Evolutionary conservation across 2,329 filamentous ascomycete species (phyloP).

Genomic region (Stagonosporopsis rhizophila): DNA sequence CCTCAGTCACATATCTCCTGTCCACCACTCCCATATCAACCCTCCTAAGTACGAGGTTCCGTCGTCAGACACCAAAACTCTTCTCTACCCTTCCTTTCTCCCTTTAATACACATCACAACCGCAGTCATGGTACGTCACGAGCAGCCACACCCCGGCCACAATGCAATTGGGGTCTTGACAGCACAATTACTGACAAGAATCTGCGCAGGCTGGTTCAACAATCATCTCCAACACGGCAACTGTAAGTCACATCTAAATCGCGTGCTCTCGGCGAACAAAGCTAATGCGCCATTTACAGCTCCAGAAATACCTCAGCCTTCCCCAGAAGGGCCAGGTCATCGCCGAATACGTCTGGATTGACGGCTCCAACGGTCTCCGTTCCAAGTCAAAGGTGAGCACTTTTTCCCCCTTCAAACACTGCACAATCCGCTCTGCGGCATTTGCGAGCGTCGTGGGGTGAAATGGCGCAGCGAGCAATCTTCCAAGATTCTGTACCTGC

Average conservation of each 20-base stretch:
- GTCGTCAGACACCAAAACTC: constrained; percentile 16
- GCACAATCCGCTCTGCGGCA: constrained; percentile 17
- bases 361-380: constrained; percentile 79
- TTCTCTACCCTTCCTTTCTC: constrained; percentile 10
- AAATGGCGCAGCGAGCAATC: constrained; percentile 7
- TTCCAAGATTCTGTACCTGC: constrained; percentile 2
- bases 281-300: constrained; percentile 60
- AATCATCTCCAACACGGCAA: constrained; percentile 57
- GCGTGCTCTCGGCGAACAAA: constrained; percentile 20
- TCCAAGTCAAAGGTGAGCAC: constrained; percentile 92
- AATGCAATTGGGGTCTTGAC: no score
- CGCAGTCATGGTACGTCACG: constrained; percentile 44
- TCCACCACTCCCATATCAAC: constrained; percentile 25
- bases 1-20: constrained; percentile 26
- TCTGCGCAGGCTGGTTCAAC: constrained; percentile 47
- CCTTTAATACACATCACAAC: constrained; percentile 24
- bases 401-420: constrained; percentile 18
- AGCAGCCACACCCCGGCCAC: background rate
- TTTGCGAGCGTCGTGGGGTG: constrained; percentile 12
- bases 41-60: constrained; percentile 25
- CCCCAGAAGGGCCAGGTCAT: constrained; percentile 88
- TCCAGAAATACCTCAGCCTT: constrained; percentile 90
- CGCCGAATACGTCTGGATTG: constrained; percentile 98
- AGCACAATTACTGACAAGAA: constrained; percentile 23
- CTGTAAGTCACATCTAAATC: constrained; percentile 48